Evolutionary conservation across 495 filamentous ascomycete genomes (phyloP).

Genomic region (Hypoxylon perforatum): DNA sequence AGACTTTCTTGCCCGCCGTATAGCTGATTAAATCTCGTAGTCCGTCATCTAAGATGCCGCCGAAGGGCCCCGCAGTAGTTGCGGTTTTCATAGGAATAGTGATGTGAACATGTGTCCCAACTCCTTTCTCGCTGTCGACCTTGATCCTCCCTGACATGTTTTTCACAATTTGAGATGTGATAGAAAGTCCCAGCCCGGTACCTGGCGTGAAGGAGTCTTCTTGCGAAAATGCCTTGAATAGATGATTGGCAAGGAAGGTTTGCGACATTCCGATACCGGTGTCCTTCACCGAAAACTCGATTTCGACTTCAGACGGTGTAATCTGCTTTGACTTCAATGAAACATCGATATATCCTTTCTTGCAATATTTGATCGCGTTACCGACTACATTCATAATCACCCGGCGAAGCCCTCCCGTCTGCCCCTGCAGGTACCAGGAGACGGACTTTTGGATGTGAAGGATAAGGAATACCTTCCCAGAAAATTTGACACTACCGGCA

Average conservation of each 20-base stretch:
- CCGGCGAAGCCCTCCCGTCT: conserved; percentile 77
- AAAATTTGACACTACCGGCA: conserved; percentile 34
- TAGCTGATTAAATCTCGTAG: conserved; percentile 15
- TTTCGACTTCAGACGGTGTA: conserved; percentile 31
- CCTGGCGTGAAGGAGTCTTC: conserved; percentile 74
- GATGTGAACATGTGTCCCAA: conserved; percentile 39
- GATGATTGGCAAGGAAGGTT: conserved; percentile 72
- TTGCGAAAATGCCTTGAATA: conserved; percentile 79
- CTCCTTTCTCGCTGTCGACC: conserved; percentile 59
- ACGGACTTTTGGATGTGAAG: conserved; percentile 34
- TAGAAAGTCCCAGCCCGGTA: conserved; percentile 75
- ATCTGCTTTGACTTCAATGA: conserved; percentile 54
- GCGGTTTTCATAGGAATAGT: conserved; percentile 29
- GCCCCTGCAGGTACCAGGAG: conserved; percentile 46
- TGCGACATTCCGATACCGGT: conserved; percentile 75
- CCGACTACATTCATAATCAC: conserved; percentile 86
- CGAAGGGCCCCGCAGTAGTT: not conserved
- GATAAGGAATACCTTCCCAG: conserved; percentile 35
- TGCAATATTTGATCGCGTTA: conserved; percentile 85
- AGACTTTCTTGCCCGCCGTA: conserved; percentile 27
- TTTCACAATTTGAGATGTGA: conserved; percentile 73
- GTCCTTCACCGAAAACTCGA: conserved; percentile 67
- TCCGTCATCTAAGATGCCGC: conserved; percentile 9
- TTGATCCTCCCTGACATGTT: conserved; percentile 69
- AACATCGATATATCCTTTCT: conserved; percentile 72